These are phyloP conservation scores for Podospora comata DNA, from an alignment of 495 filamentous ascomycete species.

Conservation along the genomic window DNA sequence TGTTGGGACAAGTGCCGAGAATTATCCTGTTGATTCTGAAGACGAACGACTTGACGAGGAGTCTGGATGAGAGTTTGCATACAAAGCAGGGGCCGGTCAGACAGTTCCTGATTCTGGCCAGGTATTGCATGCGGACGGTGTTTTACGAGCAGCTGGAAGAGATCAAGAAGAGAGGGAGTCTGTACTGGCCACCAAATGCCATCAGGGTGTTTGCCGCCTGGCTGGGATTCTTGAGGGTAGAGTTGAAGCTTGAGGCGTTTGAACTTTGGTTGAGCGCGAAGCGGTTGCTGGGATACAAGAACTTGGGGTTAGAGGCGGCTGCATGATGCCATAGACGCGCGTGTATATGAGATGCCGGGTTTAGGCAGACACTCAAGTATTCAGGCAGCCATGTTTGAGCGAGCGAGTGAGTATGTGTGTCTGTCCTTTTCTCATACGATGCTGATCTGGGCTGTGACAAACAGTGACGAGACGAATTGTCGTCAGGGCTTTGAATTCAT, in stretches of 20 bases:
- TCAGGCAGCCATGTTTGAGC: background rate
- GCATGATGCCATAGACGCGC: background rate
- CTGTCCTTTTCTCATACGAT: background rate
- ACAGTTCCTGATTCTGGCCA: constrained; percentile 88
- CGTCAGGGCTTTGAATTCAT: background rate
- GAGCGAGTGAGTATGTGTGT: background rate
- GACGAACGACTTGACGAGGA: constrained; percentile 95
- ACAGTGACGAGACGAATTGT: background rate
- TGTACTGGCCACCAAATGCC: constrained; percentile 51
- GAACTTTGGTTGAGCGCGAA: constrained; percentile 57
- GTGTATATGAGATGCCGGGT: background rate
- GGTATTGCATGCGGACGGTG: constrained; percentile 86
- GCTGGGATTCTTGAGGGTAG: constrained; percentile 50
- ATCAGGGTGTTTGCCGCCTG: constrained; percentile 48
- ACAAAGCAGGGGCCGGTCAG: constrained; percentile 84
- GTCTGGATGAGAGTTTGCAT: constrained; percentile 89
- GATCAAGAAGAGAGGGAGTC: constrained; percentile 47
- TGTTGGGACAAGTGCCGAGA: constrained; percentile 83
- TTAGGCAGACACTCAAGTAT: background rate
- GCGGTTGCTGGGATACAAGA: constrained; percentile 40
- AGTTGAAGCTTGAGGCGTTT: constrained; percentile 53
- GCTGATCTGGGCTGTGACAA: background rate
- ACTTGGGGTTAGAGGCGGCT: constrained; percentile 9
- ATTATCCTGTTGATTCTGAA: constrained; percentile 95
- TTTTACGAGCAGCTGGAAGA: constrained; percentile 81